Percentiles rank a stretch among this genome's conserved stretches.
phyloP scores from a whole-genome alignment of 1,284 basidiomycete species.

The Puccinia coronata region DNA sequence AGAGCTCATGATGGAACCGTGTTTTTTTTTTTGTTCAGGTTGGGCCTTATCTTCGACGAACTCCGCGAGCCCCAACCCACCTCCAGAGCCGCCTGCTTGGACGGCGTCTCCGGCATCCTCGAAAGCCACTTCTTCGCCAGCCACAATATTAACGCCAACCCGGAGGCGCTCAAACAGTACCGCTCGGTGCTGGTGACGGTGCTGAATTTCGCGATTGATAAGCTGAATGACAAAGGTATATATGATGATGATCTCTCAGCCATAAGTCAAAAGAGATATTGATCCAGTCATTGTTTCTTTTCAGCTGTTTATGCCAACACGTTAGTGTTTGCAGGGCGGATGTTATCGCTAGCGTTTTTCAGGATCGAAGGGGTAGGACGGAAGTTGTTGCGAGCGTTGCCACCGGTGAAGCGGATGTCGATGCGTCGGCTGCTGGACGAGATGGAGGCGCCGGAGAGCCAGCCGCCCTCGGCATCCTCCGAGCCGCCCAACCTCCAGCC shows the following conservation, averaged over 20 bases:
- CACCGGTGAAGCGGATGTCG: conserved; percentile 60
- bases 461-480: conserved; percentile 5
- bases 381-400: conserved; percentile 62
- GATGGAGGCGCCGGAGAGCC: conserved; percentile 46
- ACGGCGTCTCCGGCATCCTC: conserved; percentile 61
- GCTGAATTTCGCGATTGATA: conserved; percentile 62
- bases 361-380: conserved; percentile 62
- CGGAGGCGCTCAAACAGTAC: conserved; percentile 56
- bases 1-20: background rate
- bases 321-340: conserved; percentile 62
- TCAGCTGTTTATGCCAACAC: conserved; percentile 63
- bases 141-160: conserved; percentile 57
- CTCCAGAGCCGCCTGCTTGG: conserved; percentile 61
- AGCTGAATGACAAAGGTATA: conserved; percentile 63
- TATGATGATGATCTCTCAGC: too few species aligned
- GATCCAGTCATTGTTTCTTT: too few species aligned
- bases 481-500: conserved; percentile 44
- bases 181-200: conserved; percentile 60
- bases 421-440: conserved; percentile 59
- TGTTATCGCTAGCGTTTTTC: conserved; percentile 64
- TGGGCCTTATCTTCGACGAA: conserved; percentile 43
- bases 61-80: conserved; percentile 41
- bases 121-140: conserved; percentile 61
- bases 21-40: background rate
- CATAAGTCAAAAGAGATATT: too few species aligned